Evolutionary conservation across 1,284 basidiomycete species (phyloP).

Genomic region (Erythrobasidium hasegawianum): DNA sequence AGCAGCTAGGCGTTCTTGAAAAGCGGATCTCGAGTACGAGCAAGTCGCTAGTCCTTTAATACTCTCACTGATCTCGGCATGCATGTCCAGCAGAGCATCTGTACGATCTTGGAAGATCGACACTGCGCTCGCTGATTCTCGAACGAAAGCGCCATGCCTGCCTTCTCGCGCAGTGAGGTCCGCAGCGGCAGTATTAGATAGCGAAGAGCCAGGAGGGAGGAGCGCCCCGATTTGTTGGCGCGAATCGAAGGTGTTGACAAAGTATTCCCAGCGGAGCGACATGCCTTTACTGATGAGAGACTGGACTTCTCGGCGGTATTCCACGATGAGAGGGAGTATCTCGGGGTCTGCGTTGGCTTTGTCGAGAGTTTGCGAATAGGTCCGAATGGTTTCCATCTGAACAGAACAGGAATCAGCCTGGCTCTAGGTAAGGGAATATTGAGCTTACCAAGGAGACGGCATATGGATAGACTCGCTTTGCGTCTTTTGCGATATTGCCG

Average conservation of each 20-base stretch:
- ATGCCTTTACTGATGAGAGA: constrained; percentile 85
- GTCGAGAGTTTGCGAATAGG: constrained; percentile 89
- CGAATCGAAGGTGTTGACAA: constrained; percentile 85
- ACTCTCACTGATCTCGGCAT: constrained; percentile 74
- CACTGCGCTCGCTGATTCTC: constrained; percentile 89
- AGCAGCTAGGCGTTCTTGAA: constrained; percentile 69
- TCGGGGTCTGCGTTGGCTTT: constrained; percentile 82
- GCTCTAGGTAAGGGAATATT: no score
- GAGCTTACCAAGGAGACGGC: constrained; percentile 65
- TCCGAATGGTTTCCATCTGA: constrained; percentile 89
- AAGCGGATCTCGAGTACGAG: constrained; percentile 74
- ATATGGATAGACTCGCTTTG: constrained; percentile 95
- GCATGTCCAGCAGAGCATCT: constrained; percentile 84
- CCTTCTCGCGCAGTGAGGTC: constrained; percentile 69
- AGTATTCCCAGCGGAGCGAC: constrained; percentile 93
- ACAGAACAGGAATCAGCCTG: not conserved
- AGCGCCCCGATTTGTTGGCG: constrained; percentile 38
- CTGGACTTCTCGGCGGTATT: constrained; percentile 84
- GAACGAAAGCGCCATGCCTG: constrained; percentile 85
- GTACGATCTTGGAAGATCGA: constrained; percentile 85
- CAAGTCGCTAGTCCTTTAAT: constrained; percentile 86
- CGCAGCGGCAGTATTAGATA: constrained; percentile 62
- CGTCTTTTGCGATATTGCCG: constrained; percentile 94
- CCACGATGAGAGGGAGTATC: constrained; percentile 87
- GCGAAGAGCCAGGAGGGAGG: not conserved